phyloP scores from a whole-genome alignment of 805 yeast genomes.

The Clavispora phyllophila region DNA sequence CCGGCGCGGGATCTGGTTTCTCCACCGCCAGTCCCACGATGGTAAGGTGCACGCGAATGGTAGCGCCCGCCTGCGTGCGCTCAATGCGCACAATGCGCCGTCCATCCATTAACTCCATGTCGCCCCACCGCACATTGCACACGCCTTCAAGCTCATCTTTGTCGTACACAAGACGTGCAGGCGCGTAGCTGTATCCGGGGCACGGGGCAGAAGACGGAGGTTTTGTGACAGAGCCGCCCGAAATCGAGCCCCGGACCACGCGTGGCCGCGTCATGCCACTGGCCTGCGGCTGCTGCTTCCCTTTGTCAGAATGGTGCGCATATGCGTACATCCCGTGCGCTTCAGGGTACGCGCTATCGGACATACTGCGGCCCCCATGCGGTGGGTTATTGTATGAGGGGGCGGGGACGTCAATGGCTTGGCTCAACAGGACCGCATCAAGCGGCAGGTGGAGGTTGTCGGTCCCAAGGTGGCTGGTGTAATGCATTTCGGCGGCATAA shows the following conservation, averaged over 20 bases:
- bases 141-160: slow-evolving; percentile 45
- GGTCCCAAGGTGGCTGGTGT: not conserved
- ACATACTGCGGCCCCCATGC: not conserved
- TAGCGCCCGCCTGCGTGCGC: slow-evolving; percentile 45
- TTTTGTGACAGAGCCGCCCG: slow-evolving; percentile 52
- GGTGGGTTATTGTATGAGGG: not conserved
- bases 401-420: not conserved
- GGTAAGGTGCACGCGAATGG: slow-evolving; percentile 44
- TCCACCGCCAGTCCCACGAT: slow-evolving; percentile 49
- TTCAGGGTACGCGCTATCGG: not conserved
- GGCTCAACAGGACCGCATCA: not conserved
- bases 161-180: slow-evolving; percentile 44
- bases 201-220: slow-evolving; percentile 44
- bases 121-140: slow-evolving; percentile 49
- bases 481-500: not conserved
- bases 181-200: slow-evolving; percentile 28
- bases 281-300: not conserved
- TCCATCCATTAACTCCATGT: slow-evolving; percentile 41
- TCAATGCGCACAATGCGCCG: slow-evolving; percentile 57
- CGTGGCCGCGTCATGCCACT: no score
- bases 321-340: slow-evolving; percentile 31
- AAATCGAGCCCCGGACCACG: slow-evolving; percentile 47
- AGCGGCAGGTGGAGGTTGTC: not conserved
- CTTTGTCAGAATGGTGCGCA: not conserved
- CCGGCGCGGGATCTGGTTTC: slow-evolving; percentile 37